phyloP scores from a whole-genome alignment of 2,329 filamentous ascomycete genomes.

The Paracoccidioides lutzii region DNA sequence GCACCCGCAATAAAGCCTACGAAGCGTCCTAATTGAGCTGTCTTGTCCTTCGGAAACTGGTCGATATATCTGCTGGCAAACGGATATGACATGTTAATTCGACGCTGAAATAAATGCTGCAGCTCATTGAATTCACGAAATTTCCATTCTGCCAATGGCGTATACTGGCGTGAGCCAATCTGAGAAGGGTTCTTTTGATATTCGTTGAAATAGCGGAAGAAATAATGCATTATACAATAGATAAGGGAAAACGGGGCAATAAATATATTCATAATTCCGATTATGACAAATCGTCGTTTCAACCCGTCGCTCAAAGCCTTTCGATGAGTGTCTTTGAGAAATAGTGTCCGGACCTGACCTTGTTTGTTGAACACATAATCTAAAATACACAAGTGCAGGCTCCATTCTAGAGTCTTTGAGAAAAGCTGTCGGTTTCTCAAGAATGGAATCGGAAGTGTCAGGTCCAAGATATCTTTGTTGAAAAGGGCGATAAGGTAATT shows the following conservation, averaged over 20 bases:
- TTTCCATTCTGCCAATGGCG: conserved; percentile 90
- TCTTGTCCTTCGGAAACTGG: conserved; percentile 93
- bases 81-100: conserved; percentile 86
- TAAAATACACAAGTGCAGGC: conserved; percentile 75
- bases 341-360: conserved; percentile 74
- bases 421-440: conserved; percentile 67
- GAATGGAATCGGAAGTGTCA: conserved; percentile 77
- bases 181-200: conserved; percentile 88
- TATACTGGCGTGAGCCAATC: conserved; percentile 80
- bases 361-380: conserved; percentile 88
- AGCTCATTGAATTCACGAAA: conserved; percentile 98
- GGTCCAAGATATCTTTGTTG: conserved; percentile 88
- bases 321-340: conserved; percentile 72
- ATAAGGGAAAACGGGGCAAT: conserved; percentile 77
- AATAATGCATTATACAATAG: conserved; percentile 77
- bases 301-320: conserved; percentile 66
- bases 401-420: conserved; percentile 84
- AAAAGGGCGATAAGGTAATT: conserved; percentile 95
- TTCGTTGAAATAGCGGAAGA: conserved; percentile 94
- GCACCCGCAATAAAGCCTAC: conserved; percentile 80
- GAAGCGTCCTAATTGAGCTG: conserved; percentile 69
- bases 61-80: conserved; percentile 87
- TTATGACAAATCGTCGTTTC: conserved; percentile 64
- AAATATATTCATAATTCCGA: conserved; percentile 73
- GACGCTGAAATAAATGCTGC: conserved; percentile 77